A percentile compares a stretch with the other conserved stretches of the same genome.
phyloP scores from a whole-genome alignment of 257 asterid species.

The Przewalskia tangutica region DNA sequence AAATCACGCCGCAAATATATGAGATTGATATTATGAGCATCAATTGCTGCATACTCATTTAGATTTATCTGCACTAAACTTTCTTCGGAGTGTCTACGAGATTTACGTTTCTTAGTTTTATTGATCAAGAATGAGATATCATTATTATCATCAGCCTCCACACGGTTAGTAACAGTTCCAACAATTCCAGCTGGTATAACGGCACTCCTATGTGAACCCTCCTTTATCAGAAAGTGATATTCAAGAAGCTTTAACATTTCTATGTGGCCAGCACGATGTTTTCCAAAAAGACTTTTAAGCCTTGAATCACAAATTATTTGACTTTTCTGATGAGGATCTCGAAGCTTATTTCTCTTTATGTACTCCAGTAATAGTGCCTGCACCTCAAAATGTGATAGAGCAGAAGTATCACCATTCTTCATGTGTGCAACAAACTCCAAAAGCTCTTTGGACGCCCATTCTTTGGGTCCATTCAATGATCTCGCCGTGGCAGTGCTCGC shows the following conservation, averaged over 20 bases:
- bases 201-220: constrained; percentile 31
- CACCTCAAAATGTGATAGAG: constrained; percentile 51
- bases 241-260: constrained; percentile 88
- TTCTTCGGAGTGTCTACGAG: constrained; percentile 45
- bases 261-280: constrained; percentile 54
- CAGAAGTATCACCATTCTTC: constrained; percentile 68
- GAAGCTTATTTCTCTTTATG: constrained; percentile 57
- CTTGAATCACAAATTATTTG: constrained; percentile 63
- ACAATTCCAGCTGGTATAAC: constrained; percentile 55
- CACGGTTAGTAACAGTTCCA: constrained; percentile 22
- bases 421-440: constrained; percentile 66
- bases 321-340: constrained; percentile 64
- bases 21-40: constrained; percentile 74
- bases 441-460: constrained; percentile 72
- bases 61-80: constrained; percentile 36
- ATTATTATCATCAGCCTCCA: constrained; percentile 28
- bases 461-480: constrained; percentile 15
- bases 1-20: constrained; percentile 64
- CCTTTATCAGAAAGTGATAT: constrained; percentile 52
- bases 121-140: constrained; percentile 10
- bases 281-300: constrained; percentile 67
- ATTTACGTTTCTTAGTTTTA: constrained; percentile 47
- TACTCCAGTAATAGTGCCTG: constrained; percentile 59
- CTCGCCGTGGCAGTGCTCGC: constrained; percentile 7
- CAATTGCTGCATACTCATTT: constrained; percentile 77